These are phyloP conservation scores for Euphorbia corollata DNA, from an alignment of 441 rosid species.

Conservation along the genomic window DNA sequence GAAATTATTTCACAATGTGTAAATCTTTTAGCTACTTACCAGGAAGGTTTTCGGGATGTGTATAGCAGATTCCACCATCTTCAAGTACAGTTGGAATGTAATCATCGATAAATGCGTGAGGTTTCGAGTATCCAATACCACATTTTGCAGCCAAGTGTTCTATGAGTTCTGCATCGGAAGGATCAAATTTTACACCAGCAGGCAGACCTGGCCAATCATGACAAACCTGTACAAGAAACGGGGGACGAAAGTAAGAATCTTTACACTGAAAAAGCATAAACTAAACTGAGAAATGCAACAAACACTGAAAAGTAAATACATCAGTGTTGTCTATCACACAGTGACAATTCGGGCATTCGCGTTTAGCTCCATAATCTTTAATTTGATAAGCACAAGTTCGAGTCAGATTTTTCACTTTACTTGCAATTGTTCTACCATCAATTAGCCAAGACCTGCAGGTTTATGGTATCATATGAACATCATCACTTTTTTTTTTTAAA, in stretches of 20 bases:
- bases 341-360: conserved; percentile 74
- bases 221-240: conserved; percentile 38
- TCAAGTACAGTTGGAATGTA: conserved; percentile 61
- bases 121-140: conserved; percentile 42
- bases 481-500: background rate
- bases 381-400: conserved; percentile 41
- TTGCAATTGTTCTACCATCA: conserved; percentile 59
- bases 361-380: conserved; percentile 57
- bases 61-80: conserved; percentile 72
- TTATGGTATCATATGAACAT: background rate
- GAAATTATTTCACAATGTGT: background rate
- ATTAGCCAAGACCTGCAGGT: conserved; percentile 73
- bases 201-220: conserved; percentile 86
- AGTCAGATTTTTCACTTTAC: conserved; percentile 57
- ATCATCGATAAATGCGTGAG: conserved; percentile 61
- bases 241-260: background rate
- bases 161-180: conserved; percentile 64
- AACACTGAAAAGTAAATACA: conserved; percentile 26
- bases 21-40: conserved; percentile 32
- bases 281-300: background rate
- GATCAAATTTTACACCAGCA: conserved; percentile 91
- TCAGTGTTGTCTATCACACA: conserved; percentile 60
- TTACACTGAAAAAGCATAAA: background rate
- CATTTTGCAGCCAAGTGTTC: conserved; percentile 77
- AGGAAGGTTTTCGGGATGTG: conserved; percentile 92